Conservation (phyloP, 352 stramenopile species). For the Phytophthora fragariae region DNA sequence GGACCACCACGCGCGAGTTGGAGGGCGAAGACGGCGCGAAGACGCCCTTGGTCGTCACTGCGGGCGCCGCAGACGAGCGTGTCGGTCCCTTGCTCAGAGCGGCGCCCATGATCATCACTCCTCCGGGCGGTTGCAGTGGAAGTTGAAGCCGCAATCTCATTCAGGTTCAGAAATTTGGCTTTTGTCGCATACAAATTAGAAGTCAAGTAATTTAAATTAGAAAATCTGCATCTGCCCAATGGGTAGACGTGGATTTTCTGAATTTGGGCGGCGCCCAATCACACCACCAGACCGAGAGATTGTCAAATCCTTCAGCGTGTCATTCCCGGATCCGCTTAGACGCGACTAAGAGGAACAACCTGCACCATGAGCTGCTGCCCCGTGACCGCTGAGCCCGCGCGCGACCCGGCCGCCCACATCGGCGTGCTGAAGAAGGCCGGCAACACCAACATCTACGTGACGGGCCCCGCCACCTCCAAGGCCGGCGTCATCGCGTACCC, state of each 20-base stretch:
- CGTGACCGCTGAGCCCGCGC: slow-evolving; percentile 67
- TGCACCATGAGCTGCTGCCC: slow-evolving; percentile 81
- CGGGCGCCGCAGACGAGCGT: neutral
- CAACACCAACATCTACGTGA: slow-evolving; percentile 77
- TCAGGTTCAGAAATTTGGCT: slow-evolving; percentile 23
- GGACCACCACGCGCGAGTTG: slow-evolving; percentile 27
- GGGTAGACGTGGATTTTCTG: too few relatives aligned
- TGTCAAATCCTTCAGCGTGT: neutral
- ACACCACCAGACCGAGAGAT: slow-evolving; percentile 22
- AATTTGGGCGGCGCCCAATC: neutral
- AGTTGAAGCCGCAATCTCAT: slow-evolving; percentile 24
- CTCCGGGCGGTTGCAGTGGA: neutral
- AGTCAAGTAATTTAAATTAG: slow-evolving; percentile 15
- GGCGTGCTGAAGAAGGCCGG: slow-evolving; percentile 76
- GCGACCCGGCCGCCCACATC: slow-evolving; percentile 48
- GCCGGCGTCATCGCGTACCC: slow-evolving; percentile 74
- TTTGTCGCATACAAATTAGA: slow-evolving; percentile 22
- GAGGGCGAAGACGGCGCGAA: slow-evolving; percentile 29
- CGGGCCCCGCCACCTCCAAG: slow-evolving; percentile 68
- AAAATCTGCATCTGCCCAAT: slow-evolving; percentile 4
- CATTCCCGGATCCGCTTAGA: slow-evolving; percentile 29
- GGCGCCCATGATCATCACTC: slow-evolving; percentile 48
- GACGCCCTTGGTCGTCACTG: slow-evolving; percentile 23
- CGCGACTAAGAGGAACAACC: neutral
- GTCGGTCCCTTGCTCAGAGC: slow-evolving; percentile 43